Base-by-base conservation (phyloP, 768 basidiomycete species). In the Tricholoma bakamatsutake region DNA sequence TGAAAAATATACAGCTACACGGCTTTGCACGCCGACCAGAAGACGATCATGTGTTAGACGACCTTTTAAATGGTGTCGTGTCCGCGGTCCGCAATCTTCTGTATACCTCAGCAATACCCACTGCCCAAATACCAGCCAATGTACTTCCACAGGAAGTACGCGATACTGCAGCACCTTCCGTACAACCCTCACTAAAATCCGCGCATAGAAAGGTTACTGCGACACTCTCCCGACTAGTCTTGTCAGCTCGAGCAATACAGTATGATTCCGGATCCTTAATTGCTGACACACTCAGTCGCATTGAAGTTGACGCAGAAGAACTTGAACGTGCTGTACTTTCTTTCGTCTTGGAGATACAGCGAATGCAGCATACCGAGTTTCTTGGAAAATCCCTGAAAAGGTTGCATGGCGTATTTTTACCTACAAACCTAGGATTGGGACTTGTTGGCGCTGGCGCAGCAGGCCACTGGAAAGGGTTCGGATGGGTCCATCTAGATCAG, bases 171-270 rank as follows among this genome's bases (percentile, higher is more conserved):
- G 64, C 77, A 9, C 69, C 79, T 10, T 67, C 78, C 12, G 71
- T 80, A 1, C 79, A 82, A 60, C 76, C 84, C 2, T 73, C 87
- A 7, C 74, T 93, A 42, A 93, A 92, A 68, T 86, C 87, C 6
- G 83, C 84, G 0, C 91, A 92, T 55, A 79, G 90, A 51, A 91
- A 90, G 62, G 87, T 96, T 31, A 91, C 92, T 2, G 90, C 92
- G 7, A 93, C 92, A 0, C 75, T 96, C 8, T 94, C 91, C 17
- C 88, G 94, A 66, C 77, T 98, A 28, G 90, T 96, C 30, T 81
- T 97, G 2, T 91, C 89, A 7, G 85, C 91, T n/a, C 87, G 96
- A 49, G 93, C 94, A 0, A 86, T 91, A 71, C 84, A 88, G 62
- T 90, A 89, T 57, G 87, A 91, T 63, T 85, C 87, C 0, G 85